These are phyloP conservation scores for Penicillium paradoxum DNA, from an alignment of 495 filamentous ascomycete species.

Conservation along the genomic window DNA sequence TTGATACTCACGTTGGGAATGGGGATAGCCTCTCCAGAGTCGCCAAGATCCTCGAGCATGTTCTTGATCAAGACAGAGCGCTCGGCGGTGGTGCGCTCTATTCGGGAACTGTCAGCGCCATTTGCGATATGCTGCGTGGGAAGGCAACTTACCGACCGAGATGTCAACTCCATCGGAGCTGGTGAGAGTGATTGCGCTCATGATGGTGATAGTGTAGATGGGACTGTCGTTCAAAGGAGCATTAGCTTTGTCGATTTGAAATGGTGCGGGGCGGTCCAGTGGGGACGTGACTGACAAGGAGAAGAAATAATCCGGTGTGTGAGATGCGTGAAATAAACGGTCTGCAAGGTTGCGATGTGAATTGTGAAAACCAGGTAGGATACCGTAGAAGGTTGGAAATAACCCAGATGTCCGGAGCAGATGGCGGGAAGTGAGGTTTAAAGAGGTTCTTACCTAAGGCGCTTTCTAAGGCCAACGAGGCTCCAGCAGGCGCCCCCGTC, in stretches of 20 bases:
- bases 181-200: conserved; percentile 42
- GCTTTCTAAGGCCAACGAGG: not conserved
- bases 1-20: conserved; percentile 74
- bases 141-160: conserved; percentile 46
- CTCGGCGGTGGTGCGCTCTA: conserved; percentile 81
- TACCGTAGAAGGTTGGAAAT: not conserved
- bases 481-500: not conserved
- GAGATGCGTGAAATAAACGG: not conserved
- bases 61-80: conserved; percentile 95
- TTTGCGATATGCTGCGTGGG: not conserved
- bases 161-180: conserved; percentile 55
- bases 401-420: not conserved
- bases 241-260: not conserved
- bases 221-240: not conserved
- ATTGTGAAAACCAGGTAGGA: not conserved
- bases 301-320: not conserved
- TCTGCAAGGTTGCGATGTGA: not conserved
- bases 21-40: conserved; percentile 63
- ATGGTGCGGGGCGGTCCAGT: not conserved
- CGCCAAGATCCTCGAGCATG: conserved; percentile 88
- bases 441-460: not conserved
- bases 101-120: conserved; percentile 15
- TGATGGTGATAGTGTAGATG: not conserved
- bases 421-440: not conserved
- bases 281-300: not conserved